phyloP scores from a whole-genome alignment of 2,329 filamentous ascomycete species.

The Penicillium sumatraense region DNA sequence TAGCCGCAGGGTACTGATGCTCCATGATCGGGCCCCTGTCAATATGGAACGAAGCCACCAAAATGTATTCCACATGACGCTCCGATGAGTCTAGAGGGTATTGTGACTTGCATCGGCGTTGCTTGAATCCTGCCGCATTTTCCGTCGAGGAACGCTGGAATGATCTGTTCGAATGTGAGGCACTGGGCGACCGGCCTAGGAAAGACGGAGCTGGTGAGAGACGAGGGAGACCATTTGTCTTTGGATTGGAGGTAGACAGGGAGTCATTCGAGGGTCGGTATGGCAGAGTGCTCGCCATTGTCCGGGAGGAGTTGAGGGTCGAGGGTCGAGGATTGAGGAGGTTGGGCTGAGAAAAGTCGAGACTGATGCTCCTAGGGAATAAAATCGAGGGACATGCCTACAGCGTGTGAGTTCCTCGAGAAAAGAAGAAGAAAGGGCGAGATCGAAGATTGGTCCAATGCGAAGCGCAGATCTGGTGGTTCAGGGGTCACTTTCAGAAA shows the following conservation, averaged over 20 bases:
- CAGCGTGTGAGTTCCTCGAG: conserved; percentile 4
- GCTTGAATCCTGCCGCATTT: conserved; percentile 51
- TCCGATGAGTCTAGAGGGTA: conserved; percentile 75
- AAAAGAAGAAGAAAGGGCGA: neutral
- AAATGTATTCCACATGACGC: conserved; percentile 98
- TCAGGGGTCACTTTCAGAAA: conserved; percentile 31
- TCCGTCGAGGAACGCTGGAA: conserved; percentile 42
- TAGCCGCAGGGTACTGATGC: conserved; percentile 92
- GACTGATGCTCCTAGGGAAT: conserved; percentile 23
- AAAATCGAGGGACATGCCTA: conserved; percentile 19
- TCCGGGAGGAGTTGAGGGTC: conserved; percentile 14
- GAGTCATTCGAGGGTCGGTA: conserved; percentile 47
- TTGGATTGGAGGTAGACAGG: conserved; percentile 57
- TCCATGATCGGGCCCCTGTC: conserved; percentile 97
- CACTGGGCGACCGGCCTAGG: conserved; percentile 56
- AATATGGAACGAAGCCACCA: conserved; percentile 97
- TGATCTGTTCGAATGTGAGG: conserved; percentile 46
- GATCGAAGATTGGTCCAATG: conserved; percentile 11
- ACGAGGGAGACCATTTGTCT: conserved; percentile 58
- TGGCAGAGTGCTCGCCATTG: conserved; percentile 43
- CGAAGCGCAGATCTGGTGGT: conserved; percentile 13
- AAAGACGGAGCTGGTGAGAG: conserved; percentile 66
- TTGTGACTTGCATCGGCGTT: conserved; percentile 69
- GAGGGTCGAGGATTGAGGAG: too few species aligned
- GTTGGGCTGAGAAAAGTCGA: conserved; percentile 7